Evolutionary conservation across 352 stramenopile species (phyloP).

Genomic region (Globisporangium spinosum): DNA sequence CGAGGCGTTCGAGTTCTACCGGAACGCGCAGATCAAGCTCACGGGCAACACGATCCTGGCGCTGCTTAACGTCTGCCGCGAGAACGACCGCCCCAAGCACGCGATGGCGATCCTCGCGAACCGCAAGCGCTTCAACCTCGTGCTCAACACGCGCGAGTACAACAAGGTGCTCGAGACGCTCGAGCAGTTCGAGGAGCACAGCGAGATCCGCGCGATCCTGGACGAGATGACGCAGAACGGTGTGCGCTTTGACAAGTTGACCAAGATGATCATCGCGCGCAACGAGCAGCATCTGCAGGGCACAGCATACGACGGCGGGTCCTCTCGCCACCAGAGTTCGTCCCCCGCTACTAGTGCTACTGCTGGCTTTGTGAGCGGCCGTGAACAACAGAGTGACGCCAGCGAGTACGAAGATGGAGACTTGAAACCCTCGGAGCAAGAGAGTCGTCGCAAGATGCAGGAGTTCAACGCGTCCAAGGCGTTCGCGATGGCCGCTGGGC

Average conservation of each 20-base stretch:
- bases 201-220: conserved; percentile 34
- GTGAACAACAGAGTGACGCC: not conserved
- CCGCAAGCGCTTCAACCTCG: conserved; percentile 48
- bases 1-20: conserved; percentile 62
- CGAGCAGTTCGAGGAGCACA: conserved; percentile 28
- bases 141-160: conserved; percentile 37
- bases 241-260: conserved; percentile 26
- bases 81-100: conserved; percentile 37
- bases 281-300: conserved; percentile 33
- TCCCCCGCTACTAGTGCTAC: no score
- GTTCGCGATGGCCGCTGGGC: conserved; percentile 9
- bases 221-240: conserved; percentile 38
- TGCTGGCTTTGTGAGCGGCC: not conserved
- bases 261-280: conserved; percentile 31
- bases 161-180: conserved; percentile 42
- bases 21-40: conserved; percentile 39
- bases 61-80: conserved; percentile 42
- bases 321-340: not conserved
- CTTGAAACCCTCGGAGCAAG: not conserved
- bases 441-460: conserved; percentile 12
- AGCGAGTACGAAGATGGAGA: conserved; percentile 7
- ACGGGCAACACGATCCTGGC: conserved; percentile 39
- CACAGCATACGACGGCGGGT: conserved; percentile 17
- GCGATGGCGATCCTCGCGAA: conserved; percentile 47
- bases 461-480: conserved; percentile 7